These are phyloP conservation scores for Phytophthora constricta DNA, from an alignment of 352 stramenopile species.

Conservation along the genomic window DNA sequence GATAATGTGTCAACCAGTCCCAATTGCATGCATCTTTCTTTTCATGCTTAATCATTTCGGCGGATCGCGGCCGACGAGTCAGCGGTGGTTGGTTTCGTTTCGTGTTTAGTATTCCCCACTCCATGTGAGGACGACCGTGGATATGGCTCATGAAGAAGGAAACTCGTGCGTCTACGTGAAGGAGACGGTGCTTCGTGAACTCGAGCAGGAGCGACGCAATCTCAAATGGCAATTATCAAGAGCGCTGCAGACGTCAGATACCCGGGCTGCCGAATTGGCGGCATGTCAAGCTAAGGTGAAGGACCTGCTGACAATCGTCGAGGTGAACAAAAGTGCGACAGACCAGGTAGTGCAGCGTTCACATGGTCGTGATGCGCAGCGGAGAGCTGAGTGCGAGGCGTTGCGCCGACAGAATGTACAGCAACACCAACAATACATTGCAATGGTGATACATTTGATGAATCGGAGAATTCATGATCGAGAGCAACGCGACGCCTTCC, in stretches of 20 bases:
- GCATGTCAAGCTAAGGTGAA: constrained; percentile 59
- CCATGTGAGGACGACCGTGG: too few species aligned
- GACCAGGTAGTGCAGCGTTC: constrained; percentile 51
- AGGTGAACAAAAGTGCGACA: constrained; percentile 66
- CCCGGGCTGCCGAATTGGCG: constrained; percentile 34
- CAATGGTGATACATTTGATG: constrained; percentile 25
- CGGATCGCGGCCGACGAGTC: too few species aligned
- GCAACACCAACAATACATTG: constrained; percentile 33
- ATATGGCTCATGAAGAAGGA: constrained; percentile 21
- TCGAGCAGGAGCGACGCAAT: constrained; percentile 58
- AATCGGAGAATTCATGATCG: constrained; percentile 19
- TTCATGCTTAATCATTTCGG: too few species aligned
- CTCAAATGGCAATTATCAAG: constrained; percentile 63
- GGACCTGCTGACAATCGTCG: constrained; percentile 71
- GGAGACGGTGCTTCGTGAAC: constrained; percentile 50
- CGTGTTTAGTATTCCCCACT: constrained; percentile 23
- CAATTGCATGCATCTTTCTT: too few species aligned
- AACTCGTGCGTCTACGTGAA: constrained; percentile 55
- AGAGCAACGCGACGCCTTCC: constrained; percentile 34
- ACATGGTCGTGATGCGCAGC: constrained; percentile 38
- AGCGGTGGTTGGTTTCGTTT: too few species aligned
- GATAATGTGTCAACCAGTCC: too few species aligned
- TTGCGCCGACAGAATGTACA: constrained; percentile 28
- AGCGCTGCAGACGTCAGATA: constrained; percentile 47
- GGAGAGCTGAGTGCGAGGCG: constrained; percentile 40